Evolutionary conservation across 345 rosid genomes (phyloP), one percentile per base, ranked within the genome.

Genomic region (rapeseed (Brassica napus)): DNA sequence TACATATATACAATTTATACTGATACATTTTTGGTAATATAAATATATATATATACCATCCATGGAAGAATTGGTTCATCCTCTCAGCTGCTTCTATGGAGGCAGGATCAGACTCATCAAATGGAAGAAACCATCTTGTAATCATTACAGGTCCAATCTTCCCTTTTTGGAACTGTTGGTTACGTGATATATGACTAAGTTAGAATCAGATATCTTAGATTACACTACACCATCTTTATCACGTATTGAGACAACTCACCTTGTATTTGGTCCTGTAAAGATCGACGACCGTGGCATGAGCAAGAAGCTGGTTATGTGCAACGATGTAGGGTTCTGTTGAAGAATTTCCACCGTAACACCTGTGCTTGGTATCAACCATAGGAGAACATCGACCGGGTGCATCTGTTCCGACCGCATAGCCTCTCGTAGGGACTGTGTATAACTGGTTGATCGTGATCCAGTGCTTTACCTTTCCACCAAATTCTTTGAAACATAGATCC

Each of bases 241-340:
- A n/a, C n/a, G n/a, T n/a, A n/a, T n/a, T n/a, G 18, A 18, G 18
- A 18, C 18, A 0, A 18, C 18, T 18, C 18, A 18, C 61, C 61
- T 8, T 8, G 3, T 57, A 57, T 0, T 18, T 57, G 1, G 11
- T 57, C 61, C 61, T 57, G 61, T 57, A 57, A 18, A 3, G 61
- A 18, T 57, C 61, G 5, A 3, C 14, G 12, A 57, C 28, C 28
- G 28, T 1, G 12, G 61, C 61, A 57, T 57, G 61, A 18, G 61
- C 61, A 8, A 57, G 61, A 57, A 57, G 61, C 61, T 57, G 61
- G 61, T 57, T 57, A 57, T 57, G 61, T 57, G 61, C 61, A 57
- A 57, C 28, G 11, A 57, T 57, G 1, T 57, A 57, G 28, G 61
- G 6, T 21, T 57, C 61, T 21, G 61, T 57, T 18, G 61, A 57